Base-by-base conservation (phyloP, 2,329 filamentous ascomycete genomes). In the Plenodomus lindquistii region DNA sequence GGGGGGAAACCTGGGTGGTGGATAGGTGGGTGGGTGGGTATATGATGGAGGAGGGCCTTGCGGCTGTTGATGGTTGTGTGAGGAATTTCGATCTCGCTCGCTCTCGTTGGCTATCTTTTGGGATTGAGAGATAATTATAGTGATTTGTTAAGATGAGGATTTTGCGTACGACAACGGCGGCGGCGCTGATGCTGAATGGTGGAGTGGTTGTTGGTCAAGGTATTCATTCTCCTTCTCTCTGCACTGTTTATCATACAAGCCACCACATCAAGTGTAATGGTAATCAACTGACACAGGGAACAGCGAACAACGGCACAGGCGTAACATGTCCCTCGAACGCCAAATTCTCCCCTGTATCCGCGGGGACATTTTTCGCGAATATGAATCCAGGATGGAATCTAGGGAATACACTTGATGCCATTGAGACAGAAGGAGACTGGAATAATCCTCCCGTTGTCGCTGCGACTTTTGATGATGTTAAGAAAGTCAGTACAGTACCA, bases 311-410 rank as follows among this genome's bases (percentile, higher is more conserved):
- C 29, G 45, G 53, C 9, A 59, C 60, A 1, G 48, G 54, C 10
- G 55, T 64, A 19, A 60, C 57, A 42, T 81, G 78, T 51, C 59
- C 61, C 10, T 54, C 59, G 2, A 65, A 66, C 1, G 73, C 73
- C 1, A 72, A 69, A 5, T 82, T 81, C 60, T 65, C 63, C 2
- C 61, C 72, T 3, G 73, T 81, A 39, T 73, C 78, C 0, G 80
- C 79, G 0, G 64, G 71, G 0, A 66, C 76, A 2, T 82, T 72
- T 42, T 70, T 83, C 40, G 71, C 73, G 4, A 75, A 71, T 8
- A 71, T 83, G 35, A 79, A 79, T 40, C 72, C 81, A 0, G 82
- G 82, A 7, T 85, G 82, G 82, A 85, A 85, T 54, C 57, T 84
- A 8, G 83, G 82, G 9, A 85, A 85, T 46, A 83, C 81, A 0